These are phyloP conservation scores for Paramecium bursaria DNA, from an alignment of 73 alveolate genomes.

Conservation along the genomic window DNA sequence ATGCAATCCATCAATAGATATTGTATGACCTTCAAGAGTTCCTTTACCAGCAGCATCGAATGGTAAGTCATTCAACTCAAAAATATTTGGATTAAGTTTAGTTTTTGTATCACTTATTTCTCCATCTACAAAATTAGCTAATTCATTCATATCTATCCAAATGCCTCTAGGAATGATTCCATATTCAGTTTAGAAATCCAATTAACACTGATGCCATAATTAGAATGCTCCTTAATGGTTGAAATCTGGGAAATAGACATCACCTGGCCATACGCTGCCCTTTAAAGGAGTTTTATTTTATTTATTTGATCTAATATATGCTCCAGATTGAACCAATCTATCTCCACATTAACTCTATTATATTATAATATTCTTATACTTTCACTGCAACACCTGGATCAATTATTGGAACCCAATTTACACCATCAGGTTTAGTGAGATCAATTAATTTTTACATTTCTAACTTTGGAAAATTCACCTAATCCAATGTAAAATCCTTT, in stretches of 20 bases:
- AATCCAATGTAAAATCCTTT: slow-evolving; percentile 85
- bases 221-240: slow-evolving; percentile 74
- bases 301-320: slow-evolving; percentile 46
- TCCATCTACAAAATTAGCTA: slow-evolving; percentile 79
- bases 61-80: slow-evolving; percentile 70
- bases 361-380: no score
- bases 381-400: slow-evolving; percentile 91
- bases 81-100: slow-evolving; percentile 52
- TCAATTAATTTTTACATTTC: slow-evolving; percentile 75
- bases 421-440: slow-evolving; percentile 72
- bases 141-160: slow-evolving; percentile 99
- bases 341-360: slow-evolving; percentile 68
- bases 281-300: slow-evolving; percentile 64
- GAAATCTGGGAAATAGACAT: slow-evolving; percentile 91
- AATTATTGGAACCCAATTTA: slow-evolving; percentile 87
- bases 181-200: slow-evolving; percentile 8
- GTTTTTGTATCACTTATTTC: slow-evolving; percentile 71
- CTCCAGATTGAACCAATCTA: slow-evolving; percentile 60
- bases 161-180: slow-evolving; percentile 78
- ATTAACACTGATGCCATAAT: slow-evolving; percentile 81
- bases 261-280: slow-evolving; percentile 94
- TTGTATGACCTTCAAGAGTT: slow-evolving; percentile 54
- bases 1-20: slow-evolving; percentile 64
- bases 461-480: slow-evolving; percentile 57
- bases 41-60: slow-evolving; percentile 68